Conservation (phyloP, 208 protist species). For the Leishmania mexicana region DNA sequence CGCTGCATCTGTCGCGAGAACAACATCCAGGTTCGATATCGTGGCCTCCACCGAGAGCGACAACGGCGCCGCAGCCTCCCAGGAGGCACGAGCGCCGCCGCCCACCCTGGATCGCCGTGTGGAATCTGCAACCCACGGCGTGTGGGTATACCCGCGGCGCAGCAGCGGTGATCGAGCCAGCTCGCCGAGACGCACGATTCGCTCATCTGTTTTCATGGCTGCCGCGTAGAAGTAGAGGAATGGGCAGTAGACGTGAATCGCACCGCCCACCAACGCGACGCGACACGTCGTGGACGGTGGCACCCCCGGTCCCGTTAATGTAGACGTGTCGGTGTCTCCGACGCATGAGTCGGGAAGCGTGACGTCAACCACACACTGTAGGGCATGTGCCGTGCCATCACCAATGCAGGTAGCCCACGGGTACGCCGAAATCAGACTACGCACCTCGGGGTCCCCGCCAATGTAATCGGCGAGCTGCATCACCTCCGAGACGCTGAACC, state of each 20-base stretch:
- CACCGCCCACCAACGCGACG: conserved; percentile 14
- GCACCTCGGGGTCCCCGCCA: conserved; percentile 21
- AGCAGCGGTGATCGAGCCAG: conserved; percentile 23
- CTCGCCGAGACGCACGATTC: conserved; percentile 9
- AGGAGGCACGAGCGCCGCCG: not conserved
- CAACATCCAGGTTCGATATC: conserved; percentile 16
- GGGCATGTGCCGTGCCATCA: not conserved
- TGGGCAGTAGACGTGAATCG: conserved; percentile 28
- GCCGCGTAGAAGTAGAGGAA: conserved; percentile 26
- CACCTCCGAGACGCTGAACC: conserved; percentile 13
- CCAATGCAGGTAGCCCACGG: conserved; percentile 7
- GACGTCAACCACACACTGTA: conserved; percentile 15
- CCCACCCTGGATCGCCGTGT: not conserved
- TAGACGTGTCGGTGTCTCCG: not conserved
- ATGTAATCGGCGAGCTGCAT: conserved; percentile 24
- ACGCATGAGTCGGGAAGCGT: not conserved
- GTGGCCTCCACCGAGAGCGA: conserved; percentile 6
- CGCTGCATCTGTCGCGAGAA: conserved; percentile 25
- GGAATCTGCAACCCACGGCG: not conserved
- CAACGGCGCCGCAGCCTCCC: not conserved
- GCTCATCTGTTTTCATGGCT: conserved; percentile 3
- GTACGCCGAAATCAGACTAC: conserved; percentile 13
- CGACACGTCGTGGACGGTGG: conserved; percentile 6
- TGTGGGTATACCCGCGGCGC: conserved; percentile 18
- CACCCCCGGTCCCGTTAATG: not conserved